Evolutionary conservation across 148 eudicot genomes (phyloP), one percentile per base, ranked within the genome.

Genomic region (Amaranthus hypochondriacus): DNA sequence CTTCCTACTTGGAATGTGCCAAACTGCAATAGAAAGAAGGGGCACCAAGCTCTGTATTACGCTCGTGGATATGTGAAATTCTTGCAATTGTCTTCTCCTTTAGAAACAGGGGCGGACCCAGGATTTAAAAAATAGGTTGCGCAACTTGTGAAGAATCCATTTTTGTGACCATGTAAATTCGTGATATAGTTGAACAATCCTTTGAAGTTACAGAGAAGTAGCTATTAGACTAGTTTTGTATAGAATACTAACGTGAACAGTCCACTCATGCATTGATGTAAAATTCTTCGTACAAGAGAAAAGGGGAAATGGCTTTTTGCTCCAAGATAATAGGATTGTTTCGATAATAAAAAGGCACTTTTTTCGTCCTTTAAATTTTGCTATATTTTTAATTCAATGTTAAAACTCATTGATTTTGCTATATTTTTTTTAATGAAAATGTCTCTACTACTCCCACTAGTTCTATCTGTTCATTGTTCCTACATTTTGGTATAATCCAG

Each of bases 131-230:
- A 48, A 49, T 6, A 28, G 39, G 39, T 28, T 28, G 39, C 39
- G 39, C 39, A 28, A 28, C 39, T 28, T 28, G 39, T 28, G 39
- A 28, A 0, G 12, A n/a, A 73, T 74, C 70, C 58, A 62, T 64
- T 68, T 80, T 66, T 66, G 11, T 3, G 39, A 3, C 15, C 69
- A 48, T 71, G 66, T 44, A 28, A 56, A 70, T 42, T 71, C 58
- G 70, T 75, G 79, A 76, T 70, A 80, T 75, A 80, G 76, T 12
- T 75, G 55, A 72, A 48, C 51, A 64, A 65, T 54, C 75, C 42
- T 14, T 43, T 70, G 14, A 72, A 58, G 43, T 28, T 56, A 52
- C 69, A 66, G 68, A 75, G 49, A 58, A 50, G 59, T 64, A 75
- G 68, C 62, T 71, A 44, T 7, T 62, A 75, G 73, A 44, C 6